Conservation (phyloP, 2,329 filamentous ascomycete species). For the Diaporthe helianthi region DNA sequence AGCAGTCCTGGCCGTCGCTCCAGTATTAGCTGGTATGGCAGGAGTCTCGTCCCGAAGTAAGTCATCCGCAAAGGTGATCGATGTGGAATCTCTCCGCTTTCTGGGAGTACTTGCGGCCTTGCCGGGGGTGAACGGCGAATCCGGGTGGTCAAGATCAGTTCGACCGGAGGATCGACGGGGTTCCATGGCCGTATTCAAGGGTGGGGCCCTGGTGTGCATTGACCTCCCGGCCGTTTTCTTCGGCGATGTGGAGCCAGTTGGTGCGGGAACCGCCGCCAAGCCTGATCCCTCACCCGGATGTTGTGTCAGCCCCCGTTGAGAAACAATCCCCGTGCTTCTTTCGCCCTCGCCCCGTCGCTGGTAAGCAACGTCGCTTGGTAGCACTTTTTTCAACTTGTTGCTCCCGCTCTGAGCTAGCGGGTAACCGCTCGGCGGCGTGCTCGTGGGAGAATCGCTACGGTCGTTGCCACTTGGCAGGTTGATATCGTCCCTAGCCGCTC, state of each 20-base stretch:
- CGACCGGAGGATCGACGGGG: slow-evolving; percentile 24
- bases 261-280: slow-evolving; percentile 30
- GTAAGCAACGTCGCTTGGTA: slow-evolving; percentile 59
- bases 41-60: slow-evolving; percentile 27
- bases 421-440: slow-evolving; percentile 45
- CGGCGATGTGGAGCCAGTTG: slow-evolving; percentile 25
- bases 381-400: slow-evolving; percentile 66
- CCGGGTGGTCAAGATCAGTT: slow-evolving; percentile 32
- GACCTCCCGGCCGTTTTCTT: slow-evolving; percentile 30
- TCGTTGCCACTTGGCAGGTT: slow-evolving; percentile 42
- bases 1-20: slow-evolving; percentile 22
- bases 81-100: slow-evolving; percentile 33
- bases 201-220: slow-evolving; percentile 32
- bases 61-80: slow-evolving; percentile 20
- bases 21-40: slow-evolving; percentile 13
- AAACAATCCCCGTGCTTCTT: slow-evolving; percentile 39
- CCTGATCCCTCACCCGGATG: slow-evolving; percentile 5
- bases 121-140: slow-evolving; percentile 34
- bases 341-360: slow-evolving; percentile 52
- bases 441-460: slow-evolving; percentile 39
- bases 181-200: slow-evolving; percentile 25
- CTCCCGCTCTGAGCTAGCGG: slow-evolving; percentile 57
- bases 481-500: slow-evolving; percentile 55
- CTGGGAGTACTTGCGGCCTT: slow-evolving; percentile 38
- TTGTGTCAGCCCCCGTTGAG: slow-evolving; percentile 17